These are phyloP conservation scores for Penicillium sp. DNA, from an alignment of 2,329 filamentous ascomycete genomes.

Conservation along the genomic window DNA sequence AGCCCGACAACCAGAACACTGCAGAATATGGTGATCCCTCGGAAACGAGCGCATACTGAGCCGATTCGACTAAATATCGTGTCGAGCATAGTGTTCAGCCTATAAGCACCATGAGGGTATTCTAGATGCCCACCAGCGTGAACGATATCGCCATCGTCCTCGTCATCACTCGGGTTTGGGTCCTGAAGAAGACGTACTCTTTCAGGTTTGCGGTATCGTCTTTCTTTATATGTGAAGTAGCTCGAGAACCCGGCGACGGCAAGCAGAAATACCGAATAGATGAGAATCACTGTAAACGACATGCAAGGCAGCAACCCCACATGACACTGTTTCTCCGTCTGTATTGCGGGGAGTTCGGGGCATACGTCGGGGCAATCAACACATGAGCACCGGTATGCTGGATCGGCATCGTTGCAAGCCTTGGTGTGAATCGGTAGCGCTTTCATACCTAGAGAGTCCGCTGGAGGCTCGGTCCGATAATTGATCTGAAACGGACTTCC, in stretches of 20 bases:
- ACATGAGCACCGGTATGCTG: constrained; percentile 86
- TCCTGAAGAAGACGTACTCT: constrained; percentile 87
- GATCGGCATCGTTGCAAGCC: constrained; percentile 87
- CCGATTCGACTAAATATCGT: constrained; percentile 80
- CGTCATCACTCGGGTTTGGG: constrained; percentile 81
- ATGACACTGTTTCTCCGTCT: constrained; percentile 71
- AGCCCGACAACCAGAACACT: constrained; percentile 77
- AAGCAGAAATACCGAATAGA: constrained; percentile 77
- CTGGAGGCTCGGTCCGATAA: constrained; percentile 66
- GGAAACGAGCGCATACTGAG: constrained; percentile 79
- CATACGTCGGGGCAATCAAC: constrained; percentile 90
- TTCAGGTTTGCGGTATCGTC: constrained; percentile 76
- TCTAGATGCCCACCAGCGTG: constrained; percentile 78
- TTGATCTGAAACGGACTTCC: constrained; percentile 99
- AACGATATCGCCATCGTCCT: constrained; percentile 87
- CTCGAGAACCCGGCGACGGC: constrained; percentile 71
- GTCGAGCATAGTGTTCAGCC: constrained; percentile 82
- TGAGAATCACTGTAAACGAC: constrained; percentile 87
- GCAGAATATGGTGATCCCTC: constrained; percentile 76
- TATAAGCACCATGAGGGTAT: constrained; percentile 77
- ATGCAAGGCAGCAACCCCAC: constrained; percentile 90
- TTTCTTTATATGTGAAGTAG: constrained; percentile 75
- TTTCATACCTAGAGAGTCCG: constrained; percentile 71
- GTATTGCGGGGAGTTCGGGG: constrained; percentile 77
- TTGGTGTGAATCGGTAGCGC: constrained; percentile 75